phyloP scores from a whole-genome alignment of 2,329 filamentous ascomycete genomes.

The Fusarium odoratissimum region DNA sequence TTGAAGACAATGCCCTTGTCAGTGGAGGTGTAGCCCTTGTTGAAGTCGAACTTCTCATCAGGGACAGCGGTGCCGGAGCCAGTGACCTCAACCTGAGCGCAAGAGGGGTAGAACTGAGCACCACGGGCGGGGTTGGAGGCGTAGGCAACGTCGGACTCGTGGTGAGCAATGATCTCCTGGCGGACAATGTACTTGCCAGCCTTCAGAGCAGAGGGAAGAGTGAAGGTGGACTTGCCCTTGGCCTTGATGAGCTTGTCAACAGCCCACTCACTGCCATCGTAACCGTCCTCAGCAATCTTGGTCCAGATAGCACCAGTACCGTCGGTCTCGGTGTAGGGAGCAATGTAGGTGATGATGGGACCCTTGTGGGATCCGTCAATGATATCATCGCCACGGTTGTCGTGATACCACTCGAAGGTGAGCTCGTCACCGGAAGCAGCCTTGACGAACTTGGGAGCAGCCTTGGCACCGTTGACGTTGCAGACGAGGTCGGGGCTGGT shows the following conservation, averaged over 20 bases:
- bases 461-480: conserved; percentile 56
- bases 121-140: conserved; percentile 49
- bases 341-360: conserved; percentile 65
- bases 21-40: conserved; percentile 65
- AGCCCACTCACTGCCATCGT: conserved; percentile 56
- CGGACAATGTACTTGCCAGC: conserved; percentile 65
- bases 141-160: conserved; percentile 55
- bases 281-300: conserved; percentile 54
- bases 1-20: conserved; percentile 70
- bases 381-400: conserved; percentile 63
- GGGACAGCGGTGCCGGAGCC: conserved; percentile 57
- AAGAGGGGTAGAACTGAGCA: conserved; percentile 63
- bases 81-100: conserved; percentile 70
- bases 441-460: conserved; percentile 53
- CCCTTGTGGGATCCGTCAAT: conserved; percentile 65
- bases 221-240: conserved; percentile 61
- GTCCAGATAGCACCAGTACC: conserved; percentile 64
- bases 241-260: conserved; percentile 57
- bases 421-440: conserved; percentile 62
- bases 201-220: conserved; percentile 58
- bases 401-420: conserved; percentile 63
- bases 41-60: conserved; percentile 57
- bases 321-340: conserved; percentile 54
- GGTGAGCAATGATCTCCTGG: conserved; percentile 66
- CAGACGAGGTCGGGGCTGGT: conserved; percentile 56